Base-by-base conservation (phyloP, 2,329 filamentous ascomycete genomes). In the Ophiostoma pallidulum region DNA sequence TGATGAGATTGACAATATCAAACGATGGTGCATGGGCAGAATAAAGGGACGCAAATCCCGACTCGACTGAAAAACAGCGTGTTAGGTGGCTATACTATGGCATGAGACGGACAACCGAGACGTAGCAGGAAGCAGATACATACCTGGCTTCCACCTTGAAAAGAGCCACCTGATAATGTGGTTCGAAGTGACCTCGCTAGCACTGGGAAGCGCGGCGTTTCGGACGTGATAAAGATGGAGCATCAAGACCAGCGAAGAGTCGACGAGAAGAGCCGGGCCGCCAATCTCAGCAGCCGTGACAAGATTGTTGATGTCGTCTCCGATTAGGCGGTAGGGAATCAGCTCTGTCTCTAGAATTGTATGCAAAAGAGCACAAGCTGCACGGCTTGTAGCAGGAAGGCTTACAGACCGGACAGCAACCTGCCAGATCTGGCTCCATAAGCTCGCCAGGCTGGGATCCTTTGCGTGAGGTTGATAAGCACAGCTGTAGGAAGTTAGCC, bases 161-260 rank as follows among this genome's bases (percentile, higher is more conserved):
- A 89, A 81, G 1, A 92, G 63, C 92, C 92, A 98, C 56, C 80
- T 75, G 48, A 92, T 77, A 31, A 92, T 74, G 57, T 85, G 78
- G 53, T 80, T 84, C 32, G 79, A 81, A 4, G 81, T 84, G 33
- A 72, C 71, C 55, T 81, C 77, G 54, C 78, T 85, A 31, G 78
- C 77, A 49, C 77, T 82, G 2, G 86, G 84, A 38, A 84, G 78
- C 57, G 82, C 75, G 24, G 76, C 73, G 54, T 84, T 80, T 45
- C 80, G 78, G 35, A 80, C 68, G 48, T 80, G 74, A 31, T 92
- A 69, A 36, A 94, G 63, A 47, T 77, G 75, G 14, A 75, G 70
- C 78, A 94, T 86, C 35, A 98, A 63, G 3, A 74, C 69, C 16
- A 91, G 69, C 3, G 86, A 84, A 1, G 88, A 80, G 61, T 97